phyloP scores from a whole-genome alignment of 164 flowering plant genomes.

The Annona cherimola region DNA sequence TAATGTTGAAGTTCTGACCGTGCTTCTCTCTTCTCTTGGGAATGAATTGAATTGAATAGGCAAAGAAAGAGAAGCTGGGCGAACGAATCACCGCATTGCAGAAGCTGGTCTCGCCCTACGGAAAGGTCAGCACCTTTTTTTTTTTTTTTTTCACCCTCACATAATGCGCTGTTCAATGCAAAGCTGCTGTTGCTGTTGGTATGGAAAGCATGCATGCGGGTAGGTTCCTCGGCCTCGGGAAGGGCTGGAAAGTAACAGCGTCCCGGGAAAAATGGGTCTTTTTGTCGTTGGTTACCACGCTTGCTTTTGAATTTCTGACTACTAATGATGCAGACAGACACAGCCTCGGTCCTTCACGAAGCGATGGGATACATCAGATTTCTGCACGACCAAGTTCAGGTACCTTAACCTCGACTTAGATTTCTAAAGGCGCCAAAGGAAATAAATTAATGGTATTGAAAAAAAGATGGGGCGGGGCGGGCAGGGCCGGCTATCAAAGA shows the following conservation, averaged over 20 bases:
- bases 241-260: not conserved
- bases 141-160: too few relatives aligned
- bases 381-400: conserved; percentile 85
- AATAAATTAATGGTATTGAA: not conserved
- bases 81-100: conserved; percentile 77
- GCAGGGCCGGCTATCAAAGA: too few relatives aligned
- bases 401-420: conserved; percentile 3
- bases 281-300: not conserved
- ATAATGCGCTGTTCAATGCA: too few relatives aligned
- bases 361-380: conserved; percentile 87
- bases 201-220: too few relatives aligned
- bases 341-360: conserved; percentile 91
- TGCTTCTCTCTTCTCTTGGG: not conserved
- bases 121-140: conserved; percentile 48
- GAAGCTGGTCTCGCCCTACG: conserved; percentile 86
- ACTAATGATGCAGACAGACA: conserved; percentile 60
- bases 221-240: too few relatives aligned
- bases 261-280: not conserved
- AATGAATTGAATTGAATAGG: conserved; percentile 25
- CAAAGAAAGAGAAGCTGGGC: conserved; percentile 76
- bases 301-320: conserved; percentile 20
- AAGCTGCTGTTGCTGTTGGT: too few relatives aligned
- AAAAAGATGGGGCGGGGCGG: not conserved
- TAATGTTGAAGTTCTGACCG: not conserved
- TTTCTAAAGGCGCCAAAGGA: not conserved